Base-by-base conservation (phyloP, 306 rosid genomes). In the Acacia melanoxylon region DNA sequence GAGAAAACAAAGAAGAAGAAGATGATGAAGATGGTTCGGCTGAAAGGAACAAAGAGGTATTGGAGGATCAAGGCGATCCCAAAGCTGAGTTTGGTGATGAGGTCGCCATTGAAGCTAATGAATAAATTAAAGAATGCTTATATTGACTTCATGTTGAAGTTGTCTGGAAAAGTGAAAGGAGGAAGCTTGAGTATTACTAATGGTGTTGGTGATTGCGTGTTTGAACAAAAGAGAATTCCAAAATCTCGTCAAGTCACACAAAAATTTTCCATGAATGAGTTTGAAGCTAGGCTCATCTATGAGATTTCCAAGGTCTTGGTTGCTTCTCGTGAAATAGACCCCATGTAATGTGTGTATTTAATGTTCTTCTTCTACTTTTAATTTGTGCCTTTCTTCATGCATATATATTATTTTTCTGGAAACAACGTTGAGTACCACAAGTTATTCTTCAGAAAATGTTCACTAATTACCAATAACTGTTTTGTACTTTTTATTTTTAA, bases 101-200 rank as follows among this genome's bases (percentile, higher is more conserved):
- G 59, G 41, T 81, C 94, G 51, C 92, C 94, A 17, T 66, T 82
- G 82, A 91, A 89, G 86, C 83, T 91, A 66, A 54, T 80, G 81
- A 24, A 75, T 10, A 89, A 75, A 84, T 7, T 91, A 0, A 91
- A 87, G 84, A 82, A 73, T 44, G 80, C 86, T 72, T 91, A 91
- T 35, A 80, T 85, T 66, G 78, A 87, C 44, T 84, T 84, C 42
- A 89, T 87, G 90, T 40, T 89, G 79, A 84, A 19, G 63, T 62
- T 86, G 63, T 80, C 88, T 1, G 88, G 88, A 16, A 84, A 76
- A 51, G 87, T 78, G 0, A 83, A 76, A 1, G 35, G 35, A 61
- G 86, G 67, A 24, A 25, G 67, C 67, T 24, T 22, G 35, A 61
- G 40, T 37, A 37, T 37, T 5, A 37, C 40, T 5, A 37, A 37